A percentile compares a stretch with the other conserved stretches of the same genome.
Conservation (phyloP, 495 filamentous ascomycete genomes). For the Jackrogersella multiformis region DNA sequence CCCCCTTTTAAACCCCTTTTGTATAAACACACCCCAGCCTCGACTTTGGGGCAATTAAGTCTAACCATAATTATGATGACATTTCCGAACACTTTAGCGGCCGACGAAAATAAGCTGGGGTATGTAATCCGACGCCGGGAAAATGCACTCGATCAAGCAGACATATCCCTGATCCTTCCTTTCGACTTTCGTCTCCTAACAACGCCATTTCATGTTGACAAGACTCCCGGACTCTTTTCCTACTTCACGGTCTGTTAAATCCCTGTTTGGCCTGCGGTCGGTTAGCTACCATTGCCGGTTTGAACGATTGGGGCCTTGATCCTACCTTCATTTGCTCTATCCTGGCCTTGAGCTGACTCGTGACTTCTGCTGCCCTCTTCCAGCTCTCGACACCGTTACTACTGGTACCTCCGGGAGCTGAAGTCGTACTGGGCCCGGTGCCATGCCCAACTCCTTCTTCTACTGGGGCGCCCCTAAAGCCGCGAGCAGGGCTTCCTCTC, state of each 20-base stretch:
- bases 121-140: constrained; percentile 45
- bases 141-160: constrained; percentile 41
- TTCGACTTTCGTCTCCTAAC: constrained; percentile 17
- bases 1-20: neutral
- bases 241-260: constrained; percentile 44
- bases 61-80: constrained; percentile 28
- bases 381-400: constrained; percentile 86
- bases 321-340: constrained; percentile 81
- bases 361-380: constrained; percentile 98
- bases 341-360: constrained; percentile 92
- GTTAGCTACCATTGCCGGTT: neutral
- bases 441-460: constrained; percentile 39
- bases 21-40: constrained; percentile 9
- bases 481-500: constrained; percentile 63
- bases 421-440: constrained; percentile 46
- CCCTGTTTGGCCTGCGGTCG: constrained; percentile 47
- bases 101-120: constrained; percentile 29
- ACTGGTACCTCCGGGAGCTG: constrained; percentile 46
- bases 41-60: constrained; percentile 12
- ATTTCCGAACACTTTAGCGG: constrained; percentile 16
- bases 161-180: constrained; percentile 15
- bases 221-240: neutral
- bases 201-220: constrained; percentile 33
- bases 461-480: constrained; percentile 48
- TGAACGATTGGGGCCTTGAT: neutral